These are phyloP conservation scores for Lactuca sativa DNA, from an alignment of 129 eudicot species.

Conservation along the genomic window DNA sequence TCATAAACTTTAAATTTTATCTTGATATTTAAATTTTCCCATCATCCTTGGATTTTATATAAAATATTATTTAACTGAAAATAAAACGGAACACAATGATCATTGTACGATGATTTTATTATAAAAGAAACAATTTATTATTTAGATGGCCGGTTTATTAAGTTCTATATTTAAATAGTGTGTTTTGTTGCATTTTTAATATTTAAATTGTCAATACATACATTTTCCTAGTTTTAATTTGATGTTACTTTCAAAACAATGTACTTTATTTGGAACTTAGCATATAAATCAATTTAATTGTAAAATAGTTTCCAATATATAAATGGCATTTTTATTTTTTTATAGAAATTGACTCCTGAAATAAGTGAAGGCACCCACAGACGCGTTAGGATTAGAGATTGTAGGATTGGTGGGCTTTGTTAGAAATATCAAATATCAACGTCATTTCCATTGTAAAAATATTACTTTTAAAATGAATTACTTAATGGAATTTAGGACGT, in stretches of 20 bases:
- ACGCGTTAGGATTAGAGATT: background rate
- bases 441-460: background rate
- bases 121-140: background rate
- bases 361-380: background rate
- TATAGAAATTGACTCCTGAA: background rate
- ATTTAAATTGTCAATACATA: too few species aligned
- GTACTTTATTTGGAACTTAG: background rate
- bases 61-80: too few species aligned
- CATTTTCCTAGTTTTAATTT: too few species aligned
- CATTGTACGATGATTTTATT: background rate
- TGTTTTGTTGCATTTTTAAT: too few species aligned
- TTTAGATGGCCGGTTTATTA: background rate
- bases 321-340: too few species aligned
- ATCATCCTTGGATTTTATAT: too few species aligned
- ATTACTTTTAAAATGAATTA: background rate
- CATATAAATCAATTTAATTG: too few species aligned
- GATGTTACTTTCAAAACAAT: background rate
- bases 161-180: background rate
- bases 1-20: too few species aligned
- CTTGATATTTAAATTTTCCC: too few species aligned
- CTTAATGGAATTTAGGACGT: slow-evolving; percentile 13
- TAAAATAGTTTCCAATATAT: too few species aligned
- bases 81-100: too few species aligned
- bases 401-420: slow-evolving; percentile 25
- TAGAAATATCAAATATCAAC: background rate